These are phyloP conservation scores for Colletotrichum truncatum DNA, from an alignment of 2,329 filamentous ascomycete species.

Conservation along the genomic window DNA sequence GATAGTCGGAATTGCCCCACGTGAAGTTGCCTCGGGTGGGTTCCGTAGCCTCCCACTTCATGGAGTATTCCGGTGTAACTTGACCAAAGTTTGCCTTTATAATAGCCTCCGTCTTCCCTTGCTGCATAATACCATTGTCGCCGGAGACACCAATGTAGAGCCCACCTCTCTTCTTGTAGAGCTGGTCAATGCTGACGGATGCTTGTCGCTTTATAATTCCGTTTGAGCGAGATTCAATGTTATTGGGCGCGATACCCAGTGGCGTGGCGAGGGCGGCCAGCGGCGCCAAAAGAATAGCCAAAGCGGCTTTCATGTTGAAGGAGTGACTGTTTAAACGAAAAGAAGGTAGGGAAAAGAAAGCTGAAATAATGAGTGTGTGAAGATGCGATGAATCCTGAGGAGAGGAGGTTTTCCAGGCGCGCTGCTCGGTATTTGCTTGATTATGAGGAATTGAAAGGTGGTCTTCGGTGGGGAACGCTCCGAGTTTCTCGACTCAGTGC, in stretches of 20 bases:
- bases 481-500: neutral
- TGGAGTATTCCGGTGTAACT: constrained; percentile 74
- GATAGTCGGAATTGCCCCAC: constrained; percentile 64
- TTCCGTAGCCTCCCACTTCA: constrained; percentile 74
- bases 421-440: neutral
- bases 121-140: constrained; percentile 61
- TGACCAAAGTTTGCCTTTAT: constrained; percentile 71
- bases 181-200: constrained; percentile 57
- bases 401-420: neutral
- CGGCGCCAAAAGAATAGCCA: constrained; percentile 47
- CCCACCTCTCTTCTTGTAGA: constrained; percentile 71
- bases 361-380: neutral
- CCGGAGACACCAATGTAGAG: constrained; percentile 69
- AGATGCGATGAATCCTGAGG: too few species aligned
- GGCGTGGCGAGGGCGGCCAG: constrained; percentile 44
- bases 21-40: constrained; percentile 59
- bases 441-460: neutral
- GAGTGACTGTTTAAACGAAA: neutral
- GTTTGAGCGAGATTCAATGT: constrained; percentile 47
- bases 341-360: neutral
- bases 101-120: constrained; percentile 60
- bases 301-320: constrained; percentile 33
- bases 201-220: constrained; percentile 51
- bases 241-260: constrained; percentile 46
- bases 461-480: constrained; percentile 1